phyloP scores from a whole-genome alignment of 768 basidiomycete genomes.

The Lentinula boryana region DNA sequence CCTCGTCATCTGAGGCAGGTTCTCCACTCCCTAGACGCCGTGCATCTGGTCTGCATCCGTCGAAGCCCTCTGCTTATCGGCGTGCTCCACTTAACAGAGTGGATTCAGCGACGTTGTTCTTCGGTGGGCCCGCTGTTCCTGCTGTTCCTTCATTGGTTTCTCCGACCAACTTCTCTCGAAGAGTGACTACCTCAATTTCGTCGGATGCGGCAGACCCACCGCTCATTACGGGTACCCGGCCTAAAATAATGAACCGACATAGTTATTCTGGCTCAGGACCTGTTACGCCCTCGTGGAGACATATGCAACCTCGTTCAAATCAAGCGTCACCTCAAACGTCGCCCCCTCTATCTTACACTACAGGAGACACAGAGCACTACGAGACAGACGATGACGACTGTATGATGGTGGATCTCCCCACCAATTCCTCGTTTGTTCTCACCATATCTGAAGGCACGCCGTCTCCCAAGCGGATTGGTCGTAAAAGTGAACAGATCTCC shows the following conservation, averaged over 20 bases:
- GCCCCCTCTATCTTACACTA: conserved; percentile 23
- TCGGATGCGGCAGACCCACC: conserved; percentile 10
- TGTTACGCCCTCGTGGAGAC: conserved; percentile 30
- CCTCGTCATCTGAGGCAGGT: conserved; percentile 43
- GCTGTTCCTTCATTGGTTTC: conserved; percentile 10
- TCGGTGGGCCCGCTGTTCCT: conserved; percentile 46
- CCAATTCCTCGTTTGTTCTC: conserved; percentile 50
- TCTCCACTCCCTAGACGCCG: conserved; percentile 55
- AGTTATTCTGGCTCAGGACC: conserved; percentile 55
- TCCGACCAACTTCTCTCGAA: conserved; percentile 16
- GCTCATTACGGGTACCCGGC: conserved; percentile 17
- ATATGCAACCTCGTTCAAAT: conserved; percentile 29
- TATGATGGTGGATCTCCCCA: conserved; percentile 47
- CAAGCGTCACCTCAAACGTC: conserved; percentile 49
- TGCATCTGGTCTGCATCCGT: conserved; percentile 31
- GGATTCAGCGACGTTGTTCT: conserved; percentile 61
- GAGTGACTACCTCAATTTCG: conserved; percentile 23
- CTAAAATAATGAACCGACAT: conserved; percentile 44
- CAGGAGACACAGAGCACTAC: conserved; percentile 18
- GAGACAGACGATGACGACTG: conserved; percentile 44
- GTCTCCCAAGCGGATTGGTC: conserved; percentile 31
- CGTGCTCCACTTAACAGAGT: conserved; percentile 43
- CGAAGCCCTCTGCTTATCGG: conserved; percentile 10
- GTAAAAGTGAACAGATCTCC: conserved; percentile 30
- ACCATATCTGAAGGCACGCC: conserved; percentile 53